Percentiles rank a stretch among this genome's conserved stretches.
Evolutionary conservation across 371 early-diverging fungal genomes (phyloP).

Genomic region (Saksenaea vasiformis): DNA sequence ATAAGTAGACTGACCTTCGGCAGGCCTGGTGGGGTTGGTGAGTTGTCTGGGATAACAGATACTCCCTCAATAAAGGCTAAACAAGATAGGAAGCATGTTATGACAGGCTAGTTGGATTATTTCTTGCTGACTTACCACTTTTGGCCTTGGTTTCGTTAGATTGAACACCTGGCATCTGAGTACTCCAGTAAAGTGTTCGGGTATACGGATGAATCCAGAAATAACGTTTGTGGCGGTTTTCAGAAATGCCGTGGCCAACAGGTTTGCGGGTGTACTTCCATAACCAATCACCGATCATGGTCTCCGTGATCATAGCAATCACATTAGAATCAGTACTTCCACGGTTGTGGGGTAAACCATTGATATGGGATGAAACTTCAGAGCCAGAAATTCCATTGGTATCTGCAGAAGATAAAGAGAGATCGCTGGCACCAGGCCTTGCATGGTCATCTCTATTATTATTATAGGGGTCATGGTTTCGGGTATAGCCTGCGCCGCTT

Average conservation of each 20-base stretch:
- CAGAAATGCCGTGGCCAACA: conserved; percentile 56
- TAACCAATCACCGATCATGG: conserved; percentile 77
- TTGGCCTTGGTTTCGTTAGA: conserved; percentile 54
- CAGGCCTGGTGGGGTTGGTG: conserved; percentile 33
- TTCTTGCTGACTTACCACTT: conserved; percentile 42
- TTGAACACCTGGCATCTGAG: conserved; percentile 58
- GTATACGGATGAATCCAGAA: conserved; percentile 84
- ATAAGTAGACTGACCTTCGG: conserved; percentile 66
- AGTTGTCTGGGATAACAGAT: conserved; percentile 39
- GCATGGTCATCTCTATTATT: neutral
- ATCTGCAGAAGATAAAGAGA: conserved; percentile 25
- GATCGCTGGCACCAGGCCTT: neutral
- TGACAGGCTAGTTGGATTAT: neutral
- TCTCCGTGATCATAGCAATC: conserved; percentile 68
- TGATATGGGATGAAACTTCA: neutral
- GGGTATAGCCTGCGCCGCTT: neutral
- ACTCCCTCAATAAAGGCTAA: conserved; percentile 65
- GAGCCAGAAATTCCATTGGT: conserved; percentile 15
- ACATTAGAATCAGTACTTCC: conserved; percentile 16
- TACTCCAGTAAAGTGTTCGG: conserved; percentile 75
- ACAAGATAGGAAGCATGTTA: neutral
- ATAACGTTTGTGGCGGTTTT: conserved; percentile 69
- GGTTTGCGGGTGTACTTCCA: conserved; percentile 70
- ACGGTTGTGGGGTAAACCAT: neutral
- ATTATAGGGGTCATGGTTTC: neutral